Evolutionary conservation across 1,139 yeast species (phyloP), one percentile per base, ranked within the genome.

Genomic region (Yamadazyma mexicana): DNA sequence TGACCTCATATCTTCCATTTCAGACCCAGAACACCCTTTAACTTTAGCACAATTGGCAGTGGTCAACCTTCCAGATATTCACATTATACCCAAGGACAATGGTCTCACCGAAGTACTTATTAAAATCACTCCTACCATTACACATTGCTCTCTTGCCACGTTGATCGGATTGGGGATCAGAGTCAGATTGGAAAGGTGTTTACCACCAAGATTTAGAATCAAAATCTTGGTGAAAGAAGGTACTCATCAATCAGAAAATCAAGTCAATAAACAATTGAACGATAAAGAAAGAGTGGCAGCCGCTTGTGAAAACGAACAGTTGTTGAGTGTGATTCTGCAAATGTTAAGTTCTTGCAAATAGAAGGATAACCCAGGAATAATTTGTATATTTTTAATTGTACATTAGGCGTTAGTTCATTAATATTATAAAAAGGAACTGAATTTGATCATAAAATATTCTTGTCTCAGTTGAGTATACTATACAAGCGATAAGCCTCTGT

Each of bases 231-330:
- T 94, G 37, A 87, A 91, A 54, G 87, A 87, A 52, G 98, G 98
- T 1, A 80, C 96, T 1, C 99, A 94, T 59, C 98, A 92, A 60
- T 87, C 95, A 53, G 98, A 94, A 58, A 79, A 78, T 49, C 98
- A 92, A 56, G 98, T 94, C 23, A 94, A 94, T 62, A 91, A 92
- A 57, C 99, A 94, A 63, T 75, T 94, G 47, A 92, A 92, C 58
- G 99, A 94, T 59, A 94, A 94, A 64, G 99, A 94, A 61, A 73
- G 99, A 47, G 98, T 92, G 0, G 96, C 97, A 20, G 98, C 98
- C 14, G 99, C 99, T 0, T 91, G 98, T 63, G 98, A 94, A 56
- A 94, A 94, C 53, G 96, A 87, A 44, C 98, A 94, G 64, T 70
- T 94, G 34, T 67, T 91, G 42, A 77, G 81, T 24, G 98, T 94